phyloP scores from a whole-genome alignment of 345 rosid species.

The Arabidopsis suecica region DNA sequence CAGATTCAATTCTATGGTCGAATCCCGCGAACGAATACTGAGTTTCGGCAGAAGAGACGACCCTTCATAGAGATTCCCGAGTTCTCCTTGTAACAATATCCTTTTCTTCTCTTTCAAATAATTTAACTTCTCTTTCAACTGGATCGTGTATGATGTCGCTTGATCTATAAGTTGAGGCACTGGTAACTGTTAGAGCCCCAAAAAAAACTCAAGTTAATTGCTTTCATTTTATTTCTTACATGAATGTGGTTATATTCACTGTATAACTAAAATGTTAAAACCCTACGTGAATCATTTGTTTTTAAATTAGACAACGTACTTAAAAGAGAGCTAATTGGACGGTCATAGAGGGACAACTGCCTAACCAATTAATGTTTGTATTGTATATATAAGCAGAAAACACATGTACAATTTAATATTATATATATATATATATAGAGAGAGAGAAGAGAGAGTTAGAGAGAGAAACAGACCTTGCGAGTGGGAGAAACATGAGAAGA shows the following conservation, averaged over 20 bases:
- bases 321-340: neutral
- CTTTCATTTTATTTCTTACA: neutral
- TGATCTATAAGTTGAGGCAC: slow-evolving; percentile 38
- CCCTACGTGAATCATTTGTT: neutral
- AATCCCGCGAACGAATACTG: slow-evolving; percentile 9
- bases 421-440: neutral
- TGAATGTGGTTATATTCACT: neutral
- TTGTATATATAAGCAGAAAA: neutral
- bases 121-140: slow-evolving; percentile 27
- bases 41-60: slow-evolving; percentile 27
- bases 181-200: slow-evolving; percentile 20
- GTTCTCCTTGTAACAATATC: slow-evolving; percentile 13
- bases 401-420: neutral
- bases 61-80: neutral
- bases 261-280: neutral
- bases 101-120: slow-evolving; percentile 32
- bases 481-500: slow-evolving; percentile 40
- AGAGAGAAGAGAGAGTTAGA: neutral
- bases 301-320: no score
- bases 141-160: slow-evolving; percentile 32
- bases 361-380: neutral
- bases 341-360: neutral
- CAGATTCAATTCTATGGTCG: slow-evolving; percentile 40
- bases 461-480: slow-evolving; percentile 28
- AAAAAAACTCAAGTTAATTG: neutral